Evolutionary conservation across 2,329 filamentous ascomycete species (phyloP).

Genomic region (Fusarium pseudoanthophilum): DNA sequence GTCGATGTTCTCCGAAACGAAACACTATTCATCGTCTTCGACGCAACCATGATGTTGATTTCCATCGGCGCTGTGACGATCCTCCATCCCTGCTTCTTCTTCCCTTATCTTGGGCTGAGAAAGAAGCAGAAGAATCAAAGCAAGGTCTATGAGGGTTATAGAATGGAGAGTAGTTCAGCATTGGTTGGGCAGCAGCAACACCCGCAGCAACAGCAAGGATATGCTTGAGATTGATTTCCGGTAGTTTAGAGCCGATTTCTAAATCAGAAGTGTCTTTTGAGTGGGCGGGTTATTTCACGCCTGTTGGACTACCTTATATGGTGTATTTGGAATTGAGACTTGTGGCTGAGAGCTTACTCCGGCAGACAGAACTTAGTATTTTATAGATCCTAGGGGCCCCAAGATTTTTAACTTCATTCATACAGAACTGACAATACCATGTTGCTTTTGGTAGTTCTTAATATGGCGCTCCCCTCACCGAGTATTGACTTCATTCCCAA

Average conservation of each 20-base stretch:
- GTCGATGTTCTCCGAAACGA: slow-evolving; percentile 30
- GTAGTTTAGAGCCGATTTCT: neutral
- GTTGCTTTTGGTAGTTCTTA: accelerated
- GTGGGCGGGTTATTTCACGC: no score
- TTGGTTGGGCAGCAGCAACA: slow-evolving; percentile 1
- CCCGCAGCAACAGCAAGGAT: neutral
- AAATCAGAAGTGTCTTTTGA: no score
- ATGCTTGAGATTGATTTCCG: neutral
- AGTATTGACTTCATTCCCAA: no score
- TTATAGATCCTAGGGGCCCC: neutral
- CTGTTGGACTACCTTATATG: no score
- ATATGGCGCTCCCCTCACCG: neutral
- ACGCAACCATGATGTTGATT: slow-evolving; percentile 24
- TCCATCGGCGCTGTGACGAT: slow-evolving; percentile 21
- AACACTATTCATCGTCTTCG: slow-evolving; percentile 28
- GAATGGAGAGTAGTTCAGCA: slow-evolving; percentile 13
- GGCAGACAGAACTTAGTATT: no score
- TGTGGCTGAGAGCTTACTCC: no score
- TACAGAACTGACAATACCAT: neutral
- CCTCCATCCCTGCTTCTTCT: slow-evolving; percentile 28
- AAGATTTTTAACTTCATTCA: neutral
- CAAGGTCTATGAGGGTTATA: slow-evolving; percentile 9
- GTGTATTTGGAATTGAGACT: no score
- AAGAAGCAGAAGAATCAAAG: slow-evolving; percentile 22
- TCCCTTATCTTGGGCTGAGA: slow-evolving; percentile 23